phyloP scores from a whole-genome alignment of 2,329 filamentous ascomycete species.

The Cladosporium colombiae region DNA sequence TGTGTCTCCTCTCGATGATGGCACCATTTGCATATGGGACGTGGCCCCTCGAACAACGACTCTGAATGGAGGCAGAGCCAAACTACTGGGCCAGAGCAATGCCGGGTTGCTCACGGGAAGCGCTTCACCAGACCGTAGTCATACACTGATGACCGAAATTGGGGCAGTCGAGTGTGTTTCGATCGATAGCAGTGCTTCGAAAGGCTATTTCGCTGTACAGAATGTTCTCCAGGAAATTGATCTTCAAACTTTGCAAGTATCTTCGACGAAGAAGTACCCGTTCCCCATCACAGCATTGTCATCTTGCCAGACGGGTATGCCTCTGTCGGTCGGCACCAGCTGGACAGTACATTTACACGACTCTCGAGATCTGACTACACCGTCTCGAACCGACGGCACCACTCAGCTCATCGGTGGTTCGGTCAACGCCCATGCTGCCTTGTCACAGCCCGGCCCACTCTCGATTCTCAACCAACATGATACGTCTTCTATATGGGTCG shows the following conservation, averaged over 20 bases:
- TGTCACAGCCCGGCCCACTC: slow-evolving; percentile 78
- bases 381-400: slow-evolving; percentile 17
- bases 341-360: slow-evolving; percentile 82
- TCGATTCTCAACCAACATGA: slow-evolving; percentile 65
- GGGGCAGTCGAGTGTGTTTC: slow-evolving; percentile 79
- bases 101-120: slow-evolving; percentile 67
- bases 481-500: slow-evolving; percentile 75
- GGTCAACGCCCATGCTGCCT: slow-evolving; percentile 60
- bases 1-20: slow-evolving; percentile 80
- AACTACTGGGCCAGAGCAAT: slow-evolving; percentile 65
- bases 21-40: slow-evolving; percentile 86
- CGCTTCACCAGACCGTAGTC: slow-evolving; percentile 47
- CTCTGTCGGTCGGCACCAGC: slow-evolving; percentile 82
- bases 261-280: slow-evolving; percentile 71
- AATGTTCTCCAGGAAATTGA: slow-evolving; percentile 80
- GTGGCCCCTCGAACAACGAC: slow-evolving; percentile 28
- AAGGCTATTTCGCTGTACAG: slow-evolving; percentile 78
- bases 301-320: slow-evolving; percentile 62
- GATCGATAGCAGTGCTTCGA: slow-evolving; percentile 66
- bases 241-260: slow-evolving; percentile 67
- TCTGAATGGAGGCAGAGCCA: slow-evolving; percentile 46
- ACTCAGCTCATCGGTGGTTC: slow-evolving; percentile 39
- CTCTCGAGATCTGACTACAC: slow-evolving; percentile 51
- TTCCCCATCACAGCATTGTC: slow-evolving; percentile 85
- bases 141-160: slow-evolving; percentile 67